Evolutionary conservation across 441 rosid species (phyloP), one percentile per base, ranked within the genome.

Genomic region (Pelargonium hybrid): DNA sequence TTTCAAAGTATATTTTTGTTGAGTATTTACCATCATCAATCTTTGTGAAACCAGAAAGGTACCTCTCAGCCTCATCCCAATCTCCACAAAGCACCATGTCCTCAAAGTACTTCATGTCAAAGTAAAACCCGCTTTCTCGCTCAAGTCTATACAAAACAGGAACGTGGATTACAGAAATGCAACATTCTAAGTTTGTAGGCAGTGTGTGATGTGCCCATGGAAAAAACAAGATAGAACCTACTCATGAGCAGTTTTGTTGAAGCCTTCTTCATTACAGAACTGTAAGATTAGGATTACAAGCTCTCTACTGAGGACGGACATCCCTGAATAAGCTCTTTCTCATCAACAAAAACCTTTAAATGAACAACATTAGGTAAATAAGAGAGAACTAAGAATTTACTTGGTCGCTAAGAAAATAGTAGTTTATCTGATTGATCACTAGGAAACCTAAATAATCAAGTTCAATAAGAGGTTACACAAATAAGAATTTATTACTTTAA

Each of bases 41-140:
- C 75, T 87, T 89, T 0, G 95, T 89, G 71, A 89, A 89, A 6
- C 92, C 96, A 20, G 96, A 89, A 11, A 89, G 74, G 76, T 87
- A 89, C 82, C 86, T 89, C 81, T 89, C 92, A 48, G 87, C 88
- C 69, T 89, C 90, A 74, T 89, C 96, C 96, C 96, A 89, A 79
- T 89, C 92, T 34, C 92, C 96, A 79, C 82, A 87, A 34, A 87
- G 84, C 78, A 87, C 92, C 92, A 86, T 85, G 21, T 90, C 96
- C 82, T 87, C 92, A 73, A 90, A 90, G 59, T 83, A 76, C 75
- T 85, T 77, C 88, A 90, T 79, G 80, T 86, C 86, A 79, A 87
- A 90, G 84, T 75, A 87, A 78, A 84, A 87, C 23, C 88, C 91
- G 0, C 92, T 87, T 78, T 90, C 96, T 78, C 86, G 92, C 85